A percentile compares a stretch with the other conserved stretches of the same genome.
phyloP scores from a whole-genome alignment of 176 grass and related monocot species.

The Stipa capillata region DNA sequence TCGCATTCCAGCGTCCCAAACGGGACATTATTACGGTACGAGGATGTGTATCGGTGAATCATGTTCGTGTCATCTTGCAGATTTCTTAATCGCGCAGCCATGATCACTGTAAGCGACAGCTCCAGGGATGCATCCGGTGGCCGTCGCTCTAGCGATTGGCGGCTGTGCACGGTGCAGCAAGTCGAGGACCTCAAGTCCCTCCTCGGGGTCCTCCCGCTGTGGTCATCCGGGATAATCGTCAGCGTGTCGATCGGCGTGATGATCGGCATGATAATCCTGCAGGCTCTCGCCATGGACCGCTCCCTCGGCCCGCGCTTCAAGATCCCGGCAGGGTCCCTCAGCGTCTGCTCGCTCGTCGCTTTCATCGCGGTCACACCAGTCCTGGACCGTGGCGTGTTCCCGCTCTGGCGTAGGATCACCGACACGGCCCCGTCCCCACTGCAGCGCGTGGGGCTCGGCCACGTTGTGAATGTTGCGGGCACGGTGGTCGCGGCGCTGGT shows the following conservation, averaged over 20 bases:
- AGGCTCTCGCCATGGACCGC: conserved; percentile 53
- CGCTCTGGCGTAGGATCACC: conserved; percentile 25
- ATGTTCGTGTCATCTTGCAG: not conserved
- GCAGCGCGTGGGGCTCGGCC: conserved; percentile 42
- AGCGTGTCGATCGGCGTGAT: conserved; percentile 35
- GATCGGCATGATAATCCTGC: conserved; percentile 27
- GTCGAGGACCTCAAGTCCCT: conserved; percentile 49
- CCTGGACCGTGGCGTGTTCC: conserved; percentile 34
- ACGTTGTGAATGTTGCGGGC: conserved; percentile 17
- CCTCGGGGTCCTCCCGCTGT: conserved; percentile 28
- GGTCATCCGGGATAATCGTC: conserved; percentile 20
- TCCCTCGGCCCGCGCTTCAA: conserved; percentile 31
- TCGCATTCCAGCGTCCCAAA: not conserved
- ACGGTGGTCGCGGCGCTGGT: conserved; percentile 34
- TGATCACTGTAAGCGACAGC: conserved; percentile 19
- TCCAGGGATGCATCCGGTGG: not conserved
- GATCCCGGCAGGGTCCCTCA: conserved; percentile 35
- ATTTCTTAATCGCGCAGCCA: conserved; percentile 46
- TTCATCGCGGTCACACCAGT: conserved; percentile 3
- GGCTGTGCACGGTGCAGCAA: conserved; percentile 15
- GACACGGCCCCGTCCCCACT: not conserved
- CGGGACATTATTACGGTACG: too few relatives aligned
- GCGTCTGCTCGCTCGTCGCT: not conserved
- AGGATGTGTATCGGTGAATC: not conserved
- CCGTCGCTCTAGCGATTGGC: conserved; percentile 14